Conservation (phyloP, 192 early-diverging fungal genomes). For the Backusella parvicylindrica region DNA sequence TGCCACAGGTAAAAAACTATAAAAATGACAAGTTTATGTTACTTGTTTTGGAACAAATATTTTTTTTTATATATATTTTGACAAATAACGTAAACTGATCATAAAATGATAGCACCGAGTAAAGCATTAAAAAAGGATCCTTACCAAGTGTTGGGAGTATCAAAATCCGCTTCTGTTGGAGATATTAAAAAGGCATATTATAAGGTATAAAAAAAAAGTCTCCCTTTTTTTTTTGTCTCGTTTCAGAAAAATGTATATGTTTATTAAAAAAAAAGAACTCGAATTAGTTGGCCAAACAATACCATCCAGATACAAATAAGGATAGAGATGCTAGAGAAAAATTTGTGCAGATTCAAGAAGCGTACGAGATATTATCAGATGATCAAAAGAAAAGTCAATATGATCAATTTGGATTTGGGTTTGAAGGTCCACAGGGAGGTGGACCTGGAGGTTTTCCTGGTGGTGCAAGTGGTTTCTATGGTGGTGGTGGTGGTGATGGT, state of each 20-base stretch:
- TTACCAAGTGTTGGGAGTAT: conserved; percentile 83
- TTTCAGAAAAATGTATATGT: too few relatives aligned
- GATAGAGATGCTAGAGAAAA: conserved; percentile 86
- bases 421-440: conserved; percentile 24
- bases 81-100: not conserved
- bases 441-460: conserved; percentile 26
- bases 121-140: conserved; percentile 60
- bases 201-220: conserved; percentile 17
- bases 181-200: conserved; percentile 99
- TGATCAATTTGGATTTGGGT: conserved; percentile 81
- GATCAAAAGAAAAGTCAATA: conserved; percentile 87
- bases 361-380: conserved; percentile 94
- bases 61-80: too few relatives aligned
- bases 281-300: conserved; percentile 86
- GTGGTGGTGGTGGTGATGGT: not conserved
- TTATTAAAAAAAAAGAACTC: too few relatives aligned
- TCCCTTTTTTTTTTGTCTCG: not conserved
- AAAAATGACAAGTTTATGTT: not conserved
- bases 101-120: not conserved
- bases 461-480: conserved; percentile 42
- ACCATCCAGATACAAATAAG: conserved; percentile 98
- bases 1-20: conserved; percentile 1
- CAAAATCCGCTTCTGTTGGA: conserved; percentile 67
- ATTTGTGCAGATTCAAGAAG: conserved; percentile 96
- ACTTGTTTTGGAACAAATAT: too few relatives aligned